These are phyloP conservation scores for Debaryomyces sp. DNA, from an alignment of 1,139 yeast genomes.

Conservation along the genomic window DNA sequence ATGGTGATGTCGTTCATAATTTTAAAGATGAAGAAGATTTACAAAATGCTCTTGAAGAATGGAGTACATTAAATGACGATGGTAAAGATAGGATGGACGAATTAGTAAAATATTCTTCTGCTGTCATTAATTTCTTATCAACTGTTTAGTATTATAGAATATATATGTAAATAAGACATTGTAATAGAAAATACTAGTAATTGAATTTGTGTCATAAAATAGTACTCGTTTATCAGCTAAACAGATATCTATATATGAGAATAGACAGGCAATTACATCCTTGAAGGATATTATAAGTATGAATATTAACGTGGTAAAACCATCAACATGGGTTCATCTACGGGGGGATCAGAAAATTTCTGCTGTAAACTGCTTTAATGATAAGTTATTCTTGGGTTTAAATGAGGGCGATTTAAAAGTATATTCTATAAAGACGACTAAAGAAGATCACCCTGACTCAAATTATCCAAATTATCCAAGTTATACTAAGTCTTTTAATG, in stretches of 20 bases:
- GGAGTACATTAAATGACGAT: slow-evolving; percentile 49
- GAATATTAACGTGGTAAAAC: slow-evolving; percentile 39
- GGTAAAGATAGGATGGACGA: slow-evolving; percentile 61
- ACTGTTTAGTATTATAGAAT: slow-evolving; percentile 25
- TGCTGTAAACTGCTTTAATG: slow-evolving; percentile 23
- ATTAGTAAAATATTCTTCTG: slow-evolving; percentile 78
- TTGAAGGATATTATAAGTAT: slow-evolving; percentile 10
- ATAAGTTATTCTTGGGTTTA: slow-evolving; percentile 35
- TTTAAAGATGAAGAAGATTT: slow-evolving; percentile 41
- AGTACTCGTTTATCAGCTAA: not conserved
- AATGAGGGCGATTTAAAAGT: slow-evolving; percentile 39
- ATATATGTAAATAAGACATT: slow-evolving; percentile 11
- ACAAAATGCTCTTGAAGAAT: slow-evolving; percentile 46
- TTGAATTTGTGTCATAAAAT: slow-evolving; percentile 6
- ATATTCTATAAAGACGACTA: slow-evolving; percentile 11
- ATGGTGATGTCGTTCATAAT: slow-evolving; percentile 76
- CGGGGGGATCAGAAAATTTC: slow-evolving; percentile 25
- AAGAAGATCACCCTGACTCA: slow-evolving; percentile 2
- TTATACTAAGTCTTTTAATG: slow-evolving; percentile 29
- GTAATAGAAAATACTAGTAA: not conserved
- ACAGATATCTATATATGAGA: not conserved
- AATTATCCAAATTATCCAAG: not conserved
- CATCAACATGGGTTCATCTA: slow-evolving; percentile 30
- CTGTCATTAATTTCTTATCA: slow-evolving; percentile 68
- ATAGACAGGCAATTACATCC: not conserved